Base-by-base conservation (phyloP, 176 grass and related monocot species). In the Ampelocalamus luodianensis region DNA sequence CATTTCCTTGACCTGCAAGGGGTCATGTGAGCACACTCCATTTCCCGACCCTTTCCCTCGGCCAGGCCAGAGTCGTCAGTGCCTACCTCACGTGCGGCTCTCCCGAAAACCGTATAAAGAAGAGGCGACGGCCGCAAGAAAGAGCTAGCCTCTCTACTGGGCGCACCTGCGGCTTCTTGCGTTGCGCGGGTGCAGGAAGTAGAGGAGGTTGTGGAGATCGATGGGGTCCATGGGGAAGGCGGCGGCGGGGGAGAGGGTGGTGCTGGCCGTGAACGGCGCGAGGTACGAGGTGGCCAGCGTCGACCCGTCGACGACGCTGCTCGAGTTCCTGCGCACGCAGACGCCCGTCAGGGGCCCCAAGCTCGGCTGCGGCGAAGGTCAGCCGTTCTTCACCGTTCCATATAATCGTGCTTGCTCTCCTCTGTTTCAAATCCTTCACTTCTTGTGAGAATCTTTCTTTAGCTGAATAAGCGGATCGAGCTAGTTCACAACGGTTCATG, bases 361-460 rank as follows among this genome's bases (percentile, higher is more conserved):
- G 94, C 94, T 97, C 54, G 90, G 92, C 53, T 97, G 94, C 83
- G 94, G 92, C 37, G 92, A 97, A 88, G 94, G 94, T 68, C 1
- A 54, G 23, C 56, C 27, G 2, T 65, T 7, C 62, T 65, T 34
- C 27, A 3, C 62, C 13, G 26, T 12, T 61, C 58, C n/a, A 13
- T 61, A 4, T 5, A 5, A 24, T 5, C n/a, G 10, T 11, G 56
- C 58, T 26, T 13, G 10, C n/a, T 61, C 22, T 59, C n/a, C n/a
- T 61, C 58, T 24, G 58, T 24, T 59, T 23, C 22, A 5, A 1
- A 23, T 23, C 23, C 2, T 63, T 7, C 26, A 7, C 26, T 63
- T 14, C 24, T 63, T 6, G 5, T 15, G 61, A 15, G 61, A 63
- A 29, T 15, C 60, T 63, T 32, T 29, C 43, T 11, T 9, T 11